phyloP scores from a whole-genome alignment of 495 filamentous ascomycete genomes.

The Aspergillus hancockii region DNA sequence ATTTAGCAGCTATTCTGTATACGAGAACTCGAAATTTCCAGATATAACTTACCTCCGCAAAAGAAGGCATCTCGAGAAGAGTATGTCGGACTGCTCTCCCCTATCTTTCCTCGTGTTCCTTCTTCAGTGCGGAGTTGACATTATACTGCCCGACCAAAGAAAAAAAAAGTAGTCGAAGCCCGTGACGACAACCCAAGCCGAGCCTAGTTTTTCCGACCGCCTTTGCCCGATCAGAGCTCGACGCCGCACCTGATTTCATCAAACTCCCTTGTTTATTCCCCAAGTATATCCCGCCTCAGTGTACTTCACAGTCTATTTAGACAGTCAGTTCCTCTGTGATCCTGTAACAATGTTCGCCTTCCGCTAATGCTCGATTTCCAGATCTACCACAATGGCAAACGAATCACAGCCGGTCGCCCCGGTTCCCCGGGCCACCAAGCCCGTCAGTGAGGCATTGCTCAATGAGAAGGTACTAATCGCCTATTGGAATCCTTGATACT shows the following conservation, averaged over 20 bases:
- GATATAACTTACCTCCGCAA: constrained; percentile 41
- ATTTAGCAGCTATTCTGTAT: constrained; percentile 18
- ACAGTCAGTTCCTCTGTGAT: constrained; percentile 4
- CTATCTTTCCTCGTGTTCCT: constrained; percentile 7
- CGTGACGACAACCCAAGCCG: constrained; percentile 14
- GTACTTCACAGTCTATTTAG: constrained; percentile 15
- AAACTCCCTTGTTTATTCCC: constrained; percentile 25
- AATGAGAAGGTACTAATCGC: constrained; percentile 81
- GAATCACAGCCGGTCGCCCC: constrained; percentile 49
- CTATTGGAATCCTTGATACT: background rate
- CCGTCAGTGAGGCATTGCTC: constrained; percentile 88
- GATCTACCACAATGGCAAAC: constrained; percentile 53
- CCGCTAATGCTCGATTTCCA: constrained; percentile 15
- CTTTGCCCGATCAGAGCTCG: constrained; percentile 39
- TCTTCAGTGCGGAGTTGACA: constrained; percentile 4
- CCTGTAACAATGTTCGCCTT: background rate
- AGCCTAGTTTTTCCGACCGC: constrained; percentile 48
- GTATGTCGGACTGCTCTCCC: constrained; percentile 8
- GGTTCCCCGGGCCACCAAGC: constrained; percentile 59
- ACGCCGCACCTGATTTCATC: constrained; percentile 35
- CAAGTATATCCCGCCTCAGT: constrained; percentile 10
- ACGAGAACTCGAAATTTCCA: background rate
- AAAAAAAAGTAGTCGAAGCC: constrained; percentile 17
- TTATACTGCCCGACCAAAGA: constrained; percentile 16
- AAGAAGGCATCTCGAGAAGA: constrained; percentile 41